These are phyloP conservation scores for Pythium dissimile DNA, from an alignment of 352 stramenopile species.

Conservation along the genomic window DNA sequence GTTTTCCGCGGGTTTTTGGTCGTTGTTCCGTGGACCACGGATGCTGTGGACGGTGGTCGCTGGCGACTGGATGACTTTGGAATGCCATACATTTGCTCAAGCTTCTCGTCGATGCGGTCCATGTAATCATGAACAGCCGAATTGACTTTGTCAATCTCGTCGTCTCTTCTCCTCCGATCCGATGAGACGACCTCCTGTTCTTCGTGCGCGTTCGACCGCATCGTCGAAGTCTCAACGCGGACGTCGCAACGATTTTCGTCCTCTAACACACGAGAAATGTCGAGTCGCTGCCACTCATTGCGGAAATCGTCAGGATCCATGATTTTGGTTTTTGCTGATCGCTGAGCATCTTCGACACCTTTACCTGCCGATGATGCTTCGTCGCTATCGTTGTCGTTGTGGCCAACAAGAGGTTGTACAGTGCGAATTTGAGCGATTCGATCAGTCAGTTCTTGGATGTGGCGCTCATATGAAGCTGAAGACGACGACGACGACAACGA, in stretches of 20 bases:
- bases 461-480: slow-evolving; percentile 13
- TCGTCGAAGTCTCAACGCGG: neutral
- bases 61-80: slow-evolving; percentile 34
- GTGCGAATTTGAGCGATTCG: slow-evolving; percentile 13
- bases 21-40: slow-evolving; percentile 5
- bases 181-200: neutral
- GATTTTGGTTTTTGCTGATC: neutral
- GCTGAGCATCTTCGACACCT: neutral
- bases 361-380: neutral
- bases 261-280: slow-evolving; percentile 31
- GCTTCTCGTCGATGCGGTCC: slow-evolving; percentile 77
- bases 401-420: neutral
- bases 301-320: slow-evolving; percentile 12
- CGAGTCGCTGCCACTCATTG: slow-evolving; percentile 37
- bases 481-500: slow-evolving; percentile 4
- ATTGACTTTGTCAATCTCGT: slow-evolving; percentile 73
- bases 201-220: neutral
- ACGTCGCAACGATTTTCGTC: neutral
- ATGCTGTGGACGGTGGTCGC: slow-evolving; percentile 3
- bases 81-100: slow-evolving; percentile 78
- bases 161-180: slow-evolving; percentile 10
- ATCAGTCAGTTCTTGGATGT: slow-evolving; percentile 15
- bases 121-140: slow-evolving; percentile 74
- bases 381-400: neutral
- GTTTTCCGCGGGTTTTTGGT: neutral